Evolutionary conservation across 257 asterid genomes (phyloP).

Genomic region (Solanum chiquidenum): DNA sequence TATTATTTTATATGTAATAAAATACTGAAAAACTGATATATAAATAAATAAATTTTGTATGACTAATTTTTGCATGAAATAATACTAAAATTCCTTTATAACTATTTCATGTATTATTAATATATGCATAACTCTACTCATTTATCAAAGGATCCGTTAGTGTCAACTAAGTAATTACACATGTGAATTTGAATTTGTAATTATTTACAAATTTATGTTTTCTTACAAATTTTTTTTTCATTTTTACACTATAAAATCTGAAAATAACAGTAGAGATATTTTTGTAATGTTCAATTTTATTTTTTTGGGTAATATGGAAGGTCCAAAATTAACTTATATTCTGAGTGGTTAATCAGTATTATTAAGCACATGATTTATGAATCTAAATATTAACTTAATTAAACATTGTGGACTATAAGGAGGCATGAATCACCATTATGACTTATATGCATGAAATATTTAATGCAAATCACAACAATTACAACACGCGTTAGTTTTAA

Average conservation of each 20-base stretch:
- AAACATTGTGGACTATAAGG: neutral
- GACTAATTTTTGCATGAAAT: too few species aligned
- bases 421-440: neutral
- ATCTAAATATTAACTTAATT: neutral
- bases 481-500: neutral
- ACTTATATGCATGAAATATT: neutral
- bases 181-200: neutral
- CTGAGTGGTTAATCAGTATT: neutral
- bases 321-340: neutral
- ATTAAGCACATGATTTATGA: neutral
- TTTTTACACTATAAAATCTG: neutral
- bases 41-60: too few species aligned
- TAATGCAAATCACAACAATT: neutral
- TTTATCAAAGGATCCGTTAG: neutral
- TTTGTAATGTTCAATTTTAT: neutral
- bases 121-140: neutral
- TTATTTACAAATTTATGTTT: neutral
- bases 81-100: too few species aligned
- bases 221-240: neutral
- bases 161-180: neutral
- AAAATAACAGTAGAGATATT: neutral
- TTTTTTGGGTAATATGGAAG: too few species aligned
- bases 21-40: too few species aligned
- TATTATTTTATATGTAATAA: too few species aligned
- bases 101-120: too few species aligned